Conservation (phyloP, 495 filamentous ascomycete genomes). For the Hyaloscypha hepaticicola region DNA sequence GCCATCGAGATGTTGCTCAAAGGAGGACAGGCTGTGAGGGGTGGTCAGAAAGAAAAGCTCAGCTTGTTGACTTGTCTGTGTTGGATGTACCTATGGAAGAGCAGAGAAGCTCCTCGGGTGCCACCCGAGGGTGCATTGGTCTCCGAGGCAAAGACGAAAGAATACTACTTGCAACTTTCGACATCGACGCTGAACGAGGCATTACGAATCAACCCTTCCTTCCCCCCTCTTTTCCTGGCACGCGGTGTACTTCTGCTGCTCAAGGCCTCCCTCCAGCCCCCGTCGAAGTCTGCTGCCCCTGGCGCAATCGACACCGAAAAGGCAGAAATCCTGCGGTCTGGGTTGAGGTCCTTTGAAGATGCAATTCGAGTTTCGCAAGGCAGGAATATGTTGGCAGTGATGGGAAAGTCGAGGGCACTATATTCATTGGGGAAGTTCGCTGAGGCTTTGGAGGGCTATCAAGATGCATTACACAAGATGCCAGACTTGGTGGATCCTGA, state of each 20-base stretch:
- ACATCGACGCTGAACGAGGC: constrained; percentile 91
- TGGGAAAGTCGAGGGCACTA: constrained; percentile 81
- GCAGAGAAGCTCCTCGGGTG: constrained; percentile 82
- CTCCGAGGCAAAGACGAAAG: constrained; percentile 83
- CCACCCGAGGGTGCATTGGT: constrained; percentile 54
- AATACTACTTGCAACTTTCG: constrained; percentile 86
- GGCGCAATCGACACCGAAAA: constrained; percentile 71
- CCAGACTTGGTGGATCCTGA: constrained; percentile 92
- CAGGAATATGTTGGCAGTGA: constrained; percentile 83
- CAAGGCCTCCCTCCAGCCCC: constrained; percentile 78
- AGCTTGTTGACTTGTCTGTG: constrained; percentile 80
- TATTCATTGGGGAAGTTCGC: constrained; percentile 81
- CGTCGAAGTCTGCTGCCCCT: constrained; percentile 60
- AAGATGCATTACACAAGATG: constrained; percentile 78
- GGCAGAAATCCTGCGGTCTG: constrained; percentile 73
- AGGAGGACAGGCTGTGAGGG: constrained; percentile 72
- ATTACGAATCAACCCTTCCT: constrained; percentile 87
- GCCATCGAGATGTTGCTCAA: constrained; percentile 92
- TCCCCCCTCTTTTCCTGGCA: constrained; percentile 85
- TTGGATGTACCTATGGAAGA: constrained; percentile 92
- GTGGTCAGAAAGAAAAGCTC: constrained; percentile 78
- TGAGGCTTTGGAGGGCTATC: constrained; percentile 80
- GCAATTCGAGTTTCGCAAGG: constrained; percentile 77
- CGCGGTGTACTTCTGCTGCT: constrained; percentile 87
- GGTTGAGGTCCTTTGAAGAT: constrained; percentile 90